A percentile compares a stretch with the other conserved stretches of the same genome.
phyloP scores from a whole-genome alignment of 345 rosid genomes.

The Linum tenue region DNA sequence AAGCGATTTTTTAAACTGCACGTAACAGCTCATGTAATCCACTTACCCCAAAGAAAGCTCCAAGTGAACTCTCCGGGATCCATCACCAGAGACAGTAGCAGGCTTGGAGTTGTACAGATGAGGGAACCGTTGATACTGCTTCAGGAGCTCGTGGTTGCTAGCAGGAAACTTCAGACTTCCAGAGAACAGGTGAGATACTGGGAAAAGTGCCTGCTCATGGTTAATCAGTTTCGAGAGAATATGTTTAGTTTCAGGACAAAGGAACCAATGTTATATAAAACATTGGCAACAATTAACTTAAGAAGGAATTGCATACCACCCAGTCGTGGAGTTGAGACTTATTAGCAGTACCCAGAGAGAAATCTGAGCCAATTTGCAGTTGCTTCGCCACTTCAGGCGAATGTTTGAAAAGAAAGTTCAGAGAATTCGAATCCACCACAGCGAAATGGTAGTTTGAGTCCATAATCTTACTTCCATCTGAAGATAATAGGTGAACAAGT shows the following conservation, averaged over 20 bases:
- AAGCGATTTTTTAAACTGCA: too few relatives aligned
- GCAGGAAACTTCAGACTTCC: conserved; percentile 73
- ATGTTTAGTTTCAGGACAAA: neutral
- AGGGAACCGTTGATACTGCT: conserved; percentile 49
- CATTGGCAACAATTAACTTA: neutral
- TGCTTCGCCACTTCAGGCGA: conserved; percentile 62
- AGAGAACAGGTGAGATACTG: conserved; percentile 58
- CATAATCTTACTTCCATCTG: conserved; percentile 56
- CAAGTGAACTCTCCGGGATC: conserved; percentile 74
- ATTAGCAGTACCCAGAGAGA: conserved; percentile 39
- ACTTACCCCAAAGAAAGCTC: conserved; percentile 90
- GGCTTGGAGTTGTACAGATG: conserved; percentile 41
- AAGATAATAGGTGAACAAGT: conserved; percentile 14
- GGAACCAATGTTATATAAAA: neutral
- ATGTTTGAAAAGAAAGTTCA: conserved; percentile 58
- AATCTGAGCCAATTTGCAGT: conserved; percentile 40
- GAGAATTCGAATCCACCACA: conserved; percentile 73
- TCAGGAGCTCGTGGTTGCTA: conserved; percentile 37
- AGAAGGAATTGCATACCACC: conserved; percentile 43
- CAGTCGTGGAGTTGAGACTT: conserved; percentile 42
- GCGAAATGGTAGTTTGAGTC: conserved; percentile 65
- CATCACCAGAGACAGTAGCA: conserved; percentile 21
- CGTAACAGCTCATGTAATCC: too few relatives aligned
- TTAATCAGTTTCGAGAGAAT: neutral
- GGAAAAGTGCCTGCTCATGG: conserved; percentile 56